These are phyloP conservation scores for Termitomyces eurrhizus DNA, from an alignment of 768 basidiomycete genomes.

Conservation along the genomic window DNA sequence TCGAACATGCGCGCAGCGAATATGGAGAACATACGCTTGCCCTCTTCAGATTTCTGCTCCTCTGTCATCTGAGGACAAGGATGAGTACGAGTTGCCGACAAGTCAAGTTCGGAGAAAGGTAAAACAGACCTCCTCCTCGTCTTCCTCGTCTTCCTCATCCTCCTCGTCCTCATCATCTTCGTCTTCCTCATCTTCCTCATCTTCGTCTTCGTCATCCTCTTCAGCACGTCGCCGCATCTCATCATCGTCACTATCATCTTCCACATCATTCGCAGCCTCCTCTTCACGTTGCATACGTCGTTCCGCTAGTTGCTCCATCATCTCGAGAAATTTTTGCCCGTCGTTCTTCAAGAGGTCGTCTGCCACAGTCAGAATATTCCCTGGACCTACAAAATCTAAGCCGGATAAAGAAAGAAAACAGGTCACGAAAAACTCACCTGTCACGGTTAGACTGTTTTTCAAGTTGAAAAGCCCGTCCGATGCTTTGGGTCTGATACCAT, in stretches of 20 bases:
- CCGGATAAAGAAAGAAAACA: slow-evolving; percentile 6
- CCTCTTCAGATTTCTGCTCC: slow-evolving; percentile 98
- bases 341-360: slow-evolving; percentile 99
- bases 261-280: slow-evolving; percentile 40
- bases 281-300: slow-evolving; percentile 91
- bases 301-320: slow-evolving; percentile 99
- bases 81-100: slow-evolving; percentile 12
- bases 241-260: slow-evolving; percentile 45
- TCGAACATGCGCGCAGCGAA: slow-evolving; percentile 99
- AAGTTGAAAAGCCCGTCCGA: slow-evolving; percentile 66
- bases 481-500: slow-evolving; percentile 25
- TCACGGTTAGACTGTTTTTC: slow-evolving; percentile 78
- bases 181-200: slow-evolving; percentile 58
- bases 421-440: slow-evolving; percentile 44
- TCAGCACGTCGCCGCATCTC: slow-evolving; percentile 24
- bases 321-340: slow-evolving; percentile 98
- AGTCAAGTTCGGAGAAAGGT: slow-evolving; percentile 17
- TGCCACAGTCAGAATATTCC: slow-evolving; percentile 96
- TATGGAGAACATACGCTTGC: slow-evolving; percentile 99
- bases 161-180: slow-evolving; percentile 58
- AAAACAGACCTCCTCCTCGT: slow-evolving; percentile 44
- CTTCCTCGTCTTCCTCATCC: slow-evolving; percentile 65
- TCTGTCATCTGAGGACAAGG: slow-evolving; percentile 72
- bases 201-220: slow-evolving; percentile 53
- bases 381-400: slow-evolving; percentile 52